Evolutionary conservation across 192 early-diverging fungal genomes (phyloP).

Genomic region (Borealophlyctis nickersoniae): DNA sequence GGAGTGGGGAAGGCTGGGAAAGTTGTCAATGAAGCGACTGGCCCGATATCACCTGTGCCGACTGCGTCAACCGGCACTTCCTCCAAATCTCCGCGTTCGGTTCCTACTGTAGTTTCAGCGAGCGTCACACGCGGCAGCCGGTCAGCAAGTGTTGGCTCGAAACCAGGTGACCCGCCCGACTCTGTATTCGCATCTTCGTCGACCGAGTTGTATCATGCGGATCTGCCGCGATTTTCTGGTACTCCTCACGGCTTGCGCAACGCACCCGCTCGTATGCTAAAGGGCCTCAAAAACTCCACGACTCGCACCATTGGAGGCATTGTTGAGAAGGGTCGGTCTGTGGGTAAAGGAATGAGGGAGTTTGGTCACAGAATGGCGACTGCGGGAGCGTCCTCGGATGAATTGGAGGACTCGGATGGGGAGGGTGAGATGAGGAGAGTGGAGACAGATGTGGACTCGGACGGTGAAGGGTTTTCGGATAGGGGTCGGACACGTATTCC

Average conservation of each 20-base stretch:
- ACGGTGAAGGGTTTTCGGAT: background rate
- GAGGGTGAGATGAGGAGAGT: background rate
- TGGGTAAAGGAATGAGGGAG: conserved; percentile 29
- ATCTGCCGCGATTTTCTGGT: too few relatives aligned
- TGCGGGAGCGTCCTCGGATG: background rate
- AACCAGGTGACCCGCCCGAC: too few relatives aligned
- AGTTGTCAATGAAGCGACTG: too few relatives aligned
- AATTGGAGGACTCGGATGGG: background rate
- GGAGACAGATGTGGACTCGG: background rate
- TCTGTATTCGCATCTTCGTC: too few relatives aligned
- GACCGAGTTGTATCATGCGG: too few relatives aligned
- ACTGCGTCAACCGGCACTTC: too few relatives aligned
- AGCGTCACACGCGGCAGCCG: too few relatives aligned
- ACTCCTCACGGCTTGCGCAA: background rate
- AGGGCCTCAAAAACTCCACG: conserved; percentile 26
- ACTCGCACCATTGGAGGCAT: conserved; percentile 34
- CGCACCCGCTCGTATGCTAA: conserved; percentile 13
- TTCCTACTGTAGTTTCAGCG: too few relatives aligned
- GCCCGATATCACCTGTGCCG: too few relatives aligned
- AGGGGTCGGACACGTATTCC: background rate
- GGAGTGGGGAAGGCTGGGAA: background rate
- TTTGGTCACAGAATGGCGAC: conserved; percentile 1
- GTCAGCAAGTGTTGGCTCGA: too few relatives aligned
- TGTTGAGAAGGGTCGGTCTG: conserved; percentile 23
- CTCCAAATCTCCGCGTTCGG: too few relatives aligned